These are phyloP conservation scores for Bromus sterilis DNA, from an alignment of 176 grass and related monocot species.

Conservation along the genomic window DNA sequence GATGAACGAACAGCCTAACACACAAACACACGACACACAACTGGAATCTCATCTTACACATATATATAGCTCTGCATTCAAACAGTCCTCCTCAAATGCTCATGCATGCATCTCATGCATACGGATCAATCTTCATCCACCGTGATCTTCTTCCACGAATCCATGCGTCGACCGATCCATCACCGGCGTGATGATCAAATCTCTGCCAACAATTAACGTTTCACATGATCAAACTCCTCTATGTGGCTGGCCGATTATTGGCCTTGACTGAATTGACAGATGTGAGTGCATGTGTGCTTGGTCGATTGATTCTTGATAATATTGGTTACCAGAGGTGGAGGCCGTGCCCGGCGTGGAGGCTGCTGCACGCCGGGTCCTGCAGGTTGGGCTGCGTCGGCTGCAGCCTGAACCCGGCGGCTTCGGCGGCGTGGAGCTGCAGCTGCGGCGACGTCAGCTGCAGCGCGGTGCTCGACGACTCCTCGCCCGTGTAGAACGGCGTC, in stretches of 20 bases:
- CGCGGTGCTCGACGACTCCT: constrained; percentile 46
- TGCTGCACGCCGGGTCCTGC: constrained; percentile 48
- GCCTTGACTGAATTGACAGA: constrained; percentile 14
- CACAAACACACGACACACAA: background rate
- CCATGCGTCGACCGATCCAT: background rate
- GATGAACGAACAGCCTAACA: background rate
- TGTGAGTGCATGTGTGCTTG: constrained; percentile 8
- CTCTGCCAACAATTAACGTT: background rate
- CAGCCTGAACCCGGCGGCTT: constrained; percentile 39
- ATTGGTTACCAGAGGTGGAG: constrained; percentile 70
- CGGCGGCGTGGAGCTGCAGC: constrained; percentile 18
- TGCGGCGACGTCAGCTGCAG: constrained; percentile 57
- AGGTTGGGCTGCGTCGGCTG: constrained; percentile 89
- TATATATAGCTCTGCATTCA: background rate
- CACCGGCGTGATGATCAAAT: background rate
- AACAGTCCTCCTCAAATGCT: background rate
- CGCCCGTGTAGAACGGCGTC: constrained; percentile 17
- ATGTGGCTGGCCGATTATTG: background rate
- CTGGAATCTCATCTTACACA: background rate
- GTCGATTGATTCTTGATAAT: background rate
- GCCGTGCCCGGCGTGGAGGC: constrained; percentile 49
- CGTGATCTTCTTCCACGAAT: background rate
- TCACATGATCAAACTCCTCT: background rate
- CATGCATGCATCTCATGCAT: background rate
- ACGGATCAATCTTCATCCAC: background rate